Evolutionary conservation across 2,329 filamentous ascomycete species (phyloP), one percentile per base, ranked within the genome.

Genomic region (Colletotrichum incanum): DNA sequence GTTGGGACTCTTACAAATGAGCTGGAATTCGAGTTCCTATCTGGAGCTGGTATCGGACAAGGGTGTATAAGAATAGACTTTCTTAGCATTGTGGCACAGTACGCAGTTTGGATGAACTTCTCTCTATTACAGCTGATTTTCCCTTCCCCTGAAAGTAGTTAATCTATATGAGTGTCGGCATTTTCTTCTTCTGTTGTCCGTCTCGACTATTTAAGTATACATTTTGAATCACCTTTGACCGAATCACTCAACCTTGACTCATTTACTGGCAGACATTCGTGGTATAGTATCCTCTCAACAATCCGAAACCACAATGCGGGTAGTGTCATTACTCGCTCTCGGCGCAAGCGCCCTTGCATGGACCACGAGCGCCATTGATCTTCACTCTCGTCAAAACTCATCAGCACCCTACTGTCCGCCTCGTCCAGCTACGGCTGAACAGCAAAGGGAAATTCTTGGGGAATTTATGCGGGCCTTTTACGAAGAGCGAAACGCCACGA

Each of bases 401-500:
- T 54, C 47, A 2, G 68, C 58, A 11, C 68, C 68, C 37, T 58
- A 67, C n/a, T 67, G 64, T 28, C 68, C 64, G 5, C 68, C 68
- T 45, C 56, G 58, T 6, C 23, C 64, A 14, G 50, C 58, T 18
- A 63, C 64, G 1, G 23, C 58, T 5, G 56, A 67, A 5, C 31
- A 71, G 49, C 68, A 71, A 37, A 45, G 65, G 8, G 34, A 7
- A 14, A 67, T 71, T n/a, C 37, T 73, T n/a, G 59, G 28, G 8
- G 67, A 73, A 5, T 73, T 73, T 6, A 55, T 73, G 6, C n/a
- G 55, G 23, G 54, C 45, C 1, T 71, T 71, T 54, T 71, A 64
- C 54, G 47, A 55, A 18, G 63, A 73, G 6, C 39, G 43, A 9
- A 67, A 71, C 47, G 71, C 63, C 2, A 67, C 54, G 3, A 67